phyloP scores from a whole-genome alignment of 441 rosid genomes.

The Gossypium laxum region DNA sequence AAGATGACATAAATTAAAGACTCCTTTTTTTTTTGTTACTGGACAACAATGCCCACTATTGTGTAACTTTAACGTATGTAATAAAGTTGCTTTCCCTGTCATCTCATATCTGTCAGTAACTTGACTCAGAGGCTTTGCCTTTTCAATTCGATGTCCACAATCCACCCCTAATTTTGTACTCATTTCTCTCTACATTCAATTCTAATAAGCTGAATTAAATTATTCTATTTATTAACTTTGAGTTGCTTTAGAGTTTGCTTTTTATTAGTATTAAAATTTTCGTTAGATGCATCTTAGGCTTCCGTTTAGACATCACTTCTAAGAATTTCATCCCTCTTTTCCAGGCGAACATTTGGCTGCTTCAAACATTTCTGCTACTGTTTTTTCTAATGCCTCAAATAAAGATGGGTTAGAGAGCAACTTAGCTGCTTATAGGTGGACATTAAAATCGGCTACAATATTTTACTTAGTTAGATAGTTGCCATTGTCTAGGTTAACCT shows the following conservation, averaged over 20 bases:
- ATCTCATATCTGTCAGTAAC: background rate
- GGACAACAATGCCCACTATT: background rate
- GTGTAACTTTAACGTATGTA: background rate
- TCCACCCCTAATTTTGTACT: background rate
- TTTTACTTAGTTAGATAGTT: background rate
- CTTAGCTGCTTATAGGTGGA: background rate
- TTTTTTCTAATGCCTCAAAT: background rate
- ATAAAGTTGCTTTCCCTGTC: background rate
- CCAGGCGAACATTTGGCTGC: slow-evolving; percentile 33
- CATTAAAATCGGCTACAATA: background rate
- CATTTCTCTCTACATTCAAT: background rate
- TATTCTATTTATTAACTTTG: background rate
- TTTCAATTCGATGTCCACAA: background rate
- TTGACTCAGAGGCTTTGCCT: background rate
- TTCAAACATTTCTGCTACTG: background rate
- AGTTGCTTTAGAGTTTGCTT: too few species aligned
- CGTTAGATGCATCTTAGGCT: slow-evolving; percentile 42
- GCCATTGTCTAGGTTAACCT: background rate
- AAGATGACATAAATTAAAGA: background rate
- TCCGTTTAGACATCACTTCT: slow-evolving; percentile 32
- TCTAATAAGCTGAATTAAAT: background rate
- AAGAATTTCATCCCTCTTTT: slow-evolving; percentile 47
- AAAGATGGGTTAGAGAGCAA: background rate
- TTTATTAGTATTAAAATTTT: too few species aligned
- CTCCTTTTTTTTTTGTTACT: background rate